Evolutionary conservation across 2,329 filamentous ascomycete species (phyloP), one percentile per base, ranked within the genome.

Genomic region (Trichoderma koningiopsis): DNA sequence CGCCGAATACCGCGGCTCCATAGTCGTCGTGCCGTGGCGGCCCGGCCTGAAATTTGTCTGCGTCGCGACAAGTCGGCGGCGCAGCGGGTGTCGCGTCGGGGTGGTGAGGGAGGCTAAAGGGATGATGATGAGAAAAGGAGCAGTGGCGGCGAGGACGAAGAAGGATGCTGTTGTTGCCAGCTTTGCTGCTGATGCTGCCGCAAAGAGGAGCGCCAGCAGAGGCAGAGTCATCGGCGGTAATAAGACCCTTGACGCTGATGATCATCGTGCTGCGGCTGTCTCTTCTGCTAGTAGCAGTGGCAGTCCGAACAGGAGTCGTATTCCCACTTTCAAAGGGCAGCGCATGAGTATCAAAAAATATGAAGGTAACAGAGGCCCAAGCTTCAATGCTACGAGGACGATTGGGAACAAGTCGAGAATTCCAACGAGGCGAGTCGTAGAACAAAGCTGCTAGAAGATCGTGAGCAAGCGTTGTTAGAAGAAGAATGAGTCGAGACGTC

Each of bases 1-100:
- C 64, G 43, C 53, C 27, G 64, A 67, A 7, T 67, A 59, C 64
- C 64, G 64, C 40, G 64, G 64, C 40, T 67, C 64, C 53, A 49
- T 56, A 16, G 64, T 67, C 64, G 22, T 67, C 40, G 64, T 67
- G n/a, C 64, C 64, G 3, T 67, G 64, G 64, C 64, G 64, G 0
- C 40, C 64, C 5, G 64, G 64, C 13, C 64, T 67, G 10, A 67
- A 67, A 1, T 67, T 67, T 13, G 37, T 67, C 29, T 49, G 55
- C 40, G 14, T 31, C 11, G 22, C 64, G 7, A 49, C 64, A 0
- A 52, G 55, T 14, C 55, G 64, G 3, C 14, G 64, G 24, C 49
- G 40, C n/a, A 59, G 27, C 16, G 64, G 64, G 10, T 67, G 64
- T 11, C 64, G 55, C 31, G 22, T 67, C 14, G 64, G 64, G 1